Evolutionary conservation across 2,329 filamentous ascomycete species (phyloP).

Genomic region (Sarocladiaceae sp.): DNA sequence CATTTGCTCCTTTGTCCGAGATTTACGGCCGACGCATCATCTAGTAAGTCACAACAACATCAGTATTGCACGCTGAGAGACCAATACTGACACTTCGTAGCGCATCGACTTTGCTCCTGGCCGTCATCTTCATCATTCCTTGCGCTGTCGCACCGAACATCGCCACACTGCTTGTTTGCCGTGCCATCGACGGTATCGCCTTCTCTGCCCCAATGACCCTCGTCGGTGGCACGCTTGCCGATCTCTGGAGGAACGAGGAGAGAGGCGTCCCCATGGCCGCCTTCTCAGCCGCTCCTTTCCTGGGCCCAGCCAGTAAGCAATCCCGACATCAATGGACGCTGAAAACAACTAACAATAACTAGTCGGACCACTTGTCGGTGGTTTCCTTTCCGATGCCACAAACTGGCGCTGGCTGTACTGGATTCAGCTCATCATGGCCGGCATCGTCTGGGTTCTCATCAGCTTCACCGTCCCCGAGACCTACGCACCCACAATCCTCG

Average conservation of each 20-base stretch:
- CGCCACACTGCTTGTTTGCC: slow-evolving; percentile 68
- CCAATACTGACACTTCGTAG: slow-evolving; percentile 21
- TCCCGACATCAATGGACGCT: slow-evolving; percentile 11
- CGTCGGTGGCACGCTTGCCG: slow-evolving; percentile 76
- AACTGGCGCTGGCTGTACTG: slow-evolving; percentile 87
- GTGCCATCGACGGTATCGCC: slow-evolving; percentile 75
- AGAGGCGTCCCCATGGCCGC: slow-evolving; percentile 83
- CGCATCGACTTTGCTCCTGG: slow-evolving; percentile 60
- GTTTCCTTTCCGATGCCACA: slow-evolving; percentile 64
- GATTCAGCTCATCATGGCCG: slow-evolving; percentile 76
- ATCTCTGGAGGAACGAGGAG: slow-evolving; percentile 82
- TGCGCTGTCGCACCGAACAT: slow-evolving; percentile 76
- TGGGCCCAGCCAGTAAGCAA: slow-evolving; percentile 64
- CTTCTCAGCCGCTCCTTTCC: slow-evolving; percentile 77
- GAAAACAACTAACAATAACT: neutral
- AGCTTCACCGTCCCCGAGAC: slow-evolving; percentile 90
- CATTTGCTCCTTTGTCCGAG: slow-evolving; percentile 75
- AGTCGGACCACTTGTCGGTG: slow-evolving; percentile 71
- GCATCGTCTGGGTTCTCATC: slow-evolving; percentile 67
- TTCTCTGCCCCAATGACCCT: slow-evolving; percentile 86
- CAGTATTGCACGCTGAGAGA: neutral
- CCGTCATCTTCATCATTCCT: slow-evolving; percentile 76
- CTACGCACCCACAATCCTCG: slow-evolving; percentile 76
- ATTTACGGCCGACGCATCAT: slow-evolving; percentile 68
- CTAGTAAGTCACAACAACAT: slow-evolving; percentile 42